Evolutionary conservation across 2,329 filamentous ascomycete species (phyloP), one percentile per base, ranked within the genome.

Genomic region (Tolypocladium amazonense): DNA sequence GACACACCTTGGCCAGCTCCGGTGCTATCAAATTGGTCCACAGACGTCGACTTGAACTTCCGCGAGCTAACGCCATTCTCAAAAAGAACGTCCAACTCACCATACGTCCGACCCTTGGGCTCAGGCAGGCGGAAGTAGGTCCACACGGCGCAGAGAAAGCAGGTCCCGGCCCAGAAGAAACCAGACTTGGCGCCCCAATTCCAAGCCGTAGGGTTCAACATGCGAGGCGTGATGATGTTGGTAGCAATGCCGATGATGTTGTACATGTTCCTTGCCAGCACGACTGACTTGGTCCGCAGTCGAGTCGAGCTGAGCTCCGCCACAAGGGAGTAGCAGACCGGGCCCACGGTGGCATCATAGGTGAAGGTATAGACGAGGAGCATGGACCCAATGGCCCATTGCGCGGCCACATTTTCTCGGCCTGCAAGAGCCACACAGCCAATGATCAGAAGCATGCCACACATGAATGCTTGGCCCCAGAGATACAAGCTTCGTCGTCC

Each of bases 291-390:
- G 56, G 75, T 77, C 54, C 77, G 72, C 25, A 80, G 72, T 45
- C 77, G 77, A 4, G 76, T 78, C 0, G 76, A 77, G 0, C 73
- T 72, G 3, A 79, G 62, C 65, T 80, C 78, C 1, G 78, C 83
- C 5, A 96, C 91, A 39, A 96, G 81, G 0, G 90, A 93, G 75
- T 94, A 96, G 75, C 89, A 92, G 33, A 96, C 90, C 43, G 63
- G 74, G 0, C 74, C 74, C 33, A 76, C 70, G 6, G 73, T 75
- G 45, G 66, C 67, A 61, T 76, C 69, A 58, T 75, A 76, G 56
- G 76, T 72, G 37, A 79, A 74, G 25, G 75, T 77, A 68, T 78
- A 79, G 61, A 77, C 68, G 27, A 75, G 64, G 2, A 75, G 70
- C 59, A 84, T 69, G 2, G 75, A 73, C 2, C 79, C 81, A 1